These are phyloP conservation scores for Lentinula edodes DNA, from an alignment of 768 basidiomycete genomes.

Conservation along the genomic window DNA sequence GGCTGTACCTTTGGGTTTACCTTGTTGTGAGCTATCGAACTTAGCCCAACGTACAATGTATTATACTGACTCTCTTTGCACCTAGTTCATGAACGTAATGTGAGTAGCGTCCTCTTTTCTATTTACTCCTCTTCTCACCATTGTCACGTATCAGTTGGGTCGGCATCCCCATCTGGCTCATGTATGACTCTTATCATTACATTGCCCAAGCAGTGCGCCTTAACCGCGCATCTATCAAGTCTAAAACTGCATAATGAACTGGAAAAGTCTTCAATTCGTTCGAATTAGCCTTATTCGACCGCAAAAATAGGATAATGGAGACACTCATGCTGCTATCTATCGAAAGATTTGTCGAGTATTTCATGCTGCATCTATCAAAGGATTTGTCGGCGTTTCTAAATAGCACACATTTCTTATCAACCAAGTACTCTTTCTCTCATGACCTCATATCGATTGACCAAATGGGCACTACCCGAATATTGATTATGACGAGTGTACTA, in stretches of 20 bases:
- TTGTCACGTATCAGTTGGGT: constrained; percentile 58
- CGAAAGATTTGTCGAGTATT: too few species aligned
- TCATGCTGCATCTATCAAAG: too few species aligned
- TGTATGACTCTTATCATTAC: constrained; percentile 72
- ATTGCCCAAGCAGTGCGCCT: constrained; percentile 58
- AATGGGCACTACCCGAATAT: too few species aligned
- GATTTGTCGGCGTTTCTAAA: too few species aligned
- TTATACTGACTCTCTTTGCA: background rate
- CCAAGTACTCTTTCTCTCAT: too few species aligned
- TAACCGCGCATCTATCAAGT: constrained; percentile 22
- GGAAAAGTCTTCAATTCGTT: background rate
- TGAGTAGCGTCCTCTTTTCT: constrained; percentile 26
- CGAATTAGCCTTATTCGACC: too few species aligned
- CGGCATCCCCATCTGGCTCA: constrained; percentile 64
- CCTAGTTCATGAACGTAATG: constrained; percentile 78
- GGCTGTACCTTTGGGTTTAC: constrained; percentile 74
- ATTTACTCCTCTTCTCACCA: background rate
- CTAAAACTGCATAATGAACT: constrained; percentile 19
- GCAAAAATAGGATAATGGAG: too few species aligned
- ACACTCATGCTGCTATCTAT: too few species aligned
- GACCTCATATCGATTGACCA: too few species aligned
- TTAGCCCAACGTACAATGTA: background rate
- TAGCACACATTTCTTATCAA: too few species aligned
- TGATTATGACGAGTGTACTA: background rate
- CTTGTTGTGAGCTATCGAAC: constrained; percentile 51